Evolutionary conservation across 495 filamentous ascomycete genomes (phyloP), one percentile per base, ranked within the genome.

Genomic region (Penicillium antarcticum): DNA sequence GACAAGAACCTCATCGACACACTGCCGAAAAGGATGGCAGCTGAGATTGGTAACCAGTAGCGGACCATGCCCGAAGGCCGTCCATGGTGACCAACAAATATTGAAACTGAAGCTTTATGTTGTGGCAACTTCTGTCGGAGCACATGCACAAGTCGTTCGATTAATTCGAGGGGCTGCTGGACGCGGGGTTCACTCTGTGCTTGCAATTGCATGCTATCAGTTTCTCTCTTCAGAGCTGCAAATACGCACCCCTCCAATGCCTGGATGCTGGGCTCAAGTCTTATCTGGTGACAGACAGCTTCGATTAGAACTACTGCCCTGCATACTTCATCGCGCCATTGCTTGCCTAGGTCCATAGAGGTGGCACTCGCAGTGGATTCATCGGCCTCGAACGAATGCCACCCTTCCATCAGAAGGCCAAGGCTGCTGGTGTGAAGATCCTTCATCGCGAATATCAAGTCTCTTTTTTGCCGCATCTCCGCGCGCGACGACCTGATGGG

Each of bases 401-500:
- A 89, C 56, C 92, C 86, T 42, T 89, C 87, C 62, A 96, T 82
- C 3, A 97, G 76, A 10, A 97, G 79, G 3, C 94, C 94, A 4
- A 97, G 71, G 11, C 88, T 89, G 60, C 86, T 88, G n/a, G 92
- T 89, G 48, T 87, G 88, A 64, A 90, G 79, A 60, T 90, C 82
- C 35, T 87, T 81, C 34, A 91, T 73, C 41, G 74, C 75, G 53
- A 78, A 79, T 31, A 98, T 76, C 11, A 66, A 69, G n/a, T 75
- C 71, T 65, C 81, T 84, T 60, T 92, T 96, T 45, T 70, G 66
- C 14, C 81, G 75, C 8, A 87, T 85, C 54, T 96, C 85, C 12
- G 84, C 72, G 24, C 88, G 81, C 42, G 80, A 84, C 5, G 84
- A 62, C 21, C 86, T 81, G 45, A 96, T 76, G 4, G 89, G 89